phyloP scores from a whole-genome alignment of 768 basidiomycete species.

The Tylopilus intermedius region DNA sequence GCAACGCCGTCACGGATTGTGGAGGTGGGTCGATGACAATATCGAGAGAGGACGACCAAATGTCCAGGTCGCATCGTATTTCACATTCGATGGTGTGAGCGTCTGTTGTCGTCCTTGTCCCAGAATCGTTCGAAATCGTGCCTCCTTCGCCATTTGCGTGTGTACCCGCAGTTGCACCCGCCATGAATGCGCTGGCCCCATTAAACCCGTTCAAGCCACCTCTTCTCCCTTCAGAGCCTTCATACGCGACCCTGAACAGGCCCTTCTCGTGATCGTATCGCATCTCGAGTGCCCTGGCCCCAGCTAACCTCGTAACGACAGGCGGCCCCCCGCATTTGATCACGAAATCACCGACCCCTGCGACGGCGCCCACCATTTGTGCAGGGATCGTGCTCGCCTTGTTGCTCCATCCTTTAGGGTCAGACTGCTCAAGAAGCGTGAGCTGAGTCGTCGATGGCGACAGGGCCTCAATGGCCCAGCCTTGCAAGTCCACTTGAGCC shows the following conservation, averaged over 20 bases:
- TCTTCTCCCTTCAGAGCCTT: constrained; percentile 52
- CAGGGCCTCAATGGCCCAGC: constrained; percentile 93
- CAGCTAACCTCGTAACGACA: constrained; percentile 75
- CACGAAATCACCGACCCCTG: constrained; percentile 91
- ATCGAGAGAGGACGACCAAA: constrained; percentile 79
- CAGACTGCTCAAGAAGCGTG: constrained; percentile 92
- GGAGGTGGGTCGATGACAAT: constrained; percentile 93
- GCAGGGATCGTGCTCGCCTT: constrained; percentile 84
- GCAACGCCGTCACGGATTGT: constrained; percentile 71
- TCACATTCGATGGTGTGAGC: constrained; percentile 77
- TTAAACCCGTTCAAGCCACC: constrained; percentile 21
- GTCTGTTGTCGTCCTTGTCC: constrained; percentile 12
- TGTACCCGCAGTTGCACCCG: background rate
- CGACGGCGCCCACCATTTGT: constrained; percentile 86
- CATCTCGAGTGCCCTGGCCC: constrained; percentile 67
- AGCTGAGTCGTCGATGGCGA: constrained; percentile 93
- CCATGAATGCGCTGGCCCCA: constrained; percentile 10
- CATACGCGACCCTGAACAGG: constrained; percentile 80
- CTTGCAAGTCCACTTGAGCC: constrained; percentile 95
- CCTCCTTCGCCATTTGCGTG: constrained; percentile 18
- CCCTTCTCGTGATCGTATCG: constrained; percentile 86
- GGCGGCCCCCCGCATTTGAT: constrained; percentile 96
- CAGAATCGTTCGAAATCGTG: background rate
- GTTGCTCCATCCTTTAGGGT: constrained; percentile 95
- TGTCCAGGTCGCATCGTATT: constrained; percentile 86